A percentile compares a stretch with the other conserved stretches of the same genome.
These are phyloP conservation scores for Sporothrix variecibatus DNA, from an alignment of 2,329 filamentous ascomycete genomes.

Conservation along the genomic window DNA sequence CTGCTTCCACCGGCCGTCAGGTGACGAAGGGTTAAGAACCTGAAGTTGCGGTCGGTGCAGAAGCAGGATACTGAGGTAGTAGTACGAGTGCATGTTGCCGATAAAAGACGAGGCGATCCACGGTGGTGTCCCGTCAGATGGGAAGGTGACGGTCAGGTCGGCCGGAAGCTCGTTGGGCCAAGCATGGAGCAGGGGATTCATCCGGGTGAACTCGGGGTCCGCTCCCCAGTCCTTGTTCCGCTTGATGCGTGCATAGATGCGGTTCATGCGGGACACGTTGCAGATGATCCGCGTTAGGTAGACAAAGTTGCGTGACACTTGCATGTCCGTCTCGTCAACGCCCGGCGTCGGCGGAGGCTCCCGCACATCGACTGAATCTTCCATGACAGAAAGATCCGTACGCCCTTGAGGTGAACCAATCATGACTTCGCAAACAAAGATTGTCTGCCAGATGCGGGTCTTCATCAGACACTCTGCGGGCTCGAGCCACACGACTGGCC, in stretches of 20 bases:
- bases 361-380: slow-evolving; percentile 74
- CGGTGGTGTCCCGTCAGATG: slow-evolving; percentile 74
- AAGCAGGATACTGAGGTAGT: slow-evolving; percentile 81
- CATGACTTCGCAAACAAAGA: slow-evolving; percentile 87
- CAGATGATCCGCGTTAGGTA: slow-evolving; percentile 77
- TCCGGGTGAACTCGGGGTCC: slow-evolving; percentile 77
- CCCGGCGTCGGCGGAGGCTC: slow-evolving; percentile 65
- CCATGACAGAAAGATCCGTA: slow-evolving; percentile 73
- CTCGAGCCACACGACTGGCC: slow-evolving; percentile 69
- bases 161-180: slow-evolving; percentile 77
- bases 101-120: slow-evolving; percentile 86
- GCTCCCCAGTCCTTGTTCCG: slow-evolving; percentile 76
- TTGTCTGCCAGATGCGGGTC: slow-evolving; percentile 85
- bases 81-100: slow-evolving; percentile 87
- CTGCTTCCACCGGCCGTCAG: slow-evolving; percentile 78
- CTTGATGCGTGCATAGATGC: slow-evolving; percentile 71
- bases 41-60: slow-evolving; percentile 84
- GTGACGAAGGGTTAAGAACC: slow-evolving; percentile 69
- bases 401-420: slow-evolving; percentile 90
- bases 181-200: slow-evolving; percentile 73
- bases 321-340: slow-evolving; percentile 72
- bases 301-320: slow-evolving; percentile 79
- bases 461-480: slow-evolving; percentile 78
- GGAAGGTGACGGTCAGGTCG: slow-evolving; percentile 77
- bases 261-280: slow-evolving; percentile 76